These are phyloP conservation scores for Coemansia sp. DNA, from an alignment of 192 early-diverging fungal species.

Conservation along the genomic window DNA sequence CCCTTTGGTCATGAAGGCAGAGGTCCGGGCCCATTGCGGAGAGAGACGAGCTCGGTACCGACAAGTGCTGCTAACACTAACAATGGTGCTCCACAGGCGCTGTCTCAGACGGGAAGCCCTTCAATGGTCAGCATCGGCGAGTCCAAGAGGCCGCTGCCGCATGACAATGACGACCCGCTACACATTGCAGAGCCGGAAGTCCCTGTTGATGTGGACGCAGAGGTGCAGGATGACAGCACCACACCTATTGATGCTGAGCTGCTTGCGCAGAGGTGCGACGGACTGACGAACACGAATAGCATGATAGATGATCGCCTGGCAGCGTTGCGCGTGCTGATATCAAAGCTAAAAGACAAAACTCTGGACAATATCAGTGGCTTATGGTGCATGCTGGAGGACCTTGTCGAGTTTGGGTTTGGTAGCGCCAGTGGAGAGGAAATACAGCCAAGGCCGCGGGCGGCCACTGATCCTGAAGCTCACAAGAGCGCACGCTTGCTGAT, in stretches of 20 bases:
- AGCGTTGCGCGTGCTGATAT: slow-evolving; percentile 21
- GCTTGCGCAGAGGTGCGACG: slow-evolving; percentile 16
- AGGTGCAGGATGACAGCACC: background rate
- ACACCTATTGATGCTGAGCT: slow-evolving; percentile 26
- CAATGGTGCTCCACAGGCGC: slow-evolving; percentile 2
- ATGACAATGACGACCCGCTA: background rate
- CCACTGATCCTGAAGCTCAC: background rate
- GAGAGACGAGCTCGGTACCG: slow-evolving; percentile 4
- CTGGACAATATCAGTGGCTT: slow-evolving; percentile 29
- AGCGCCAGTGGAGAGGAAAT: background rate
- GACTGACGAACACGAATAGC: slow-evolving; percentile 12
- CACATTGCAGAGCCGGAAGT: background rate
- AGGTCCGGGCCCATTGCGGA: background rate
- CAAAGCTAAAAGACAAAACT: slow-evolving; percentile 12
- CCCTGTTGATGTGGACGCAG: background rate
- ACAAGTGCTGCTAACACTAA: background rate
- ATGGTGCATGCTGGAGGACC: slow-evolving; percentile 31
- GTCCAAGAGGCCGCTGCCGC: background rate
- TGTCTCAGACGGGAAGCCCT: background rate
- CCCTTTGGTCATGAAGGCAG: slow-evolving; percentile 31
- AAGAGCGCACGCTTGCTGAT: slow-evolving; percentile 19
- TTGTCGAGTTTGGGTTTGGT: slow-evolving; percentile 30
- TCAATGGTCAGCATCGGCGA: slow-evolving; percentile 12
- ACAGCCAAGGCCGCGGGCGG: background rate
- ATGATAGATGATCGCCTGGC: slow-evolving; percentile 27